Conservation (phyloP, 139 green algal genomes). For the Picochlorum sp. region DNA sequence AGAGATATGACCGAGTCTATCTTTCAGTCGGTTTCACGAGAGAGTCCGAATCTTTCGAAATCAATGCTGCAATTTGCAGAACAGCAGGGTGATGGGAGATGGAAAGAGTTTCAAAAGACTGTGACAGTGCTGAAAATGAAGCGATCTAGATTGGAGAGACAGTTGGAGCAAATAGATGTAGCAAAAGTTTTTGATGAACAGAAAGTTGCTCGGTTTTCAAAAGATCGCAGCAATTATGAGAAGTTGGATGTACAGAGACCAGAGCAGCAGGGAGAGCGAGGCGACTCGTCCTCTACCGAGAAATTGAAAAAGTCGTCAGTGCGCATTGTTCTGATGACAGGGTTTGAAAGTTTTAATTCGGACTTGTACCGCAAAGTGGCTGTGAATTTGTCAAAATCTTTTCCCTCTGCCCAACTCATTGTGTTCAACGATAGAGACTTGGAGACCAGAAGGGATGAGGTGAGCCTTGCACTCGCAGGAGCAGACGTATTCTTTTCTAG, state of each 20-base stretch:
- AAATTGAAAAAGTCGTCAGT: slow-evolving; percentile 15
- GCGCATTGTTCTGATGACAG: slow-evolving; percentile 85
- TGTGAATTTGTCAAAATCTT: slow-evolving; percentile 18
- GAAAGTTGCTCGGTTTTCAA: not conserved
- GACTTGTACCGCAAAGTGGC: slow-evolving; percentile 69
- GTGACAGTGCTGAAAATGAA: slow-evolving; percentile 51
- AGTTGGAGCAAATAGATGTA: no score
- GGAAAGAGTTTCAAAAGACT: slow-evolving; percentile 47
- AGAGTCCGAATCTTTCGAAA: slow-evolving; percentile 7
- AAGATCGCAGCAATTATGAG: not conserved
- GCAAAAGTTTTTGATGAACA: slow-evolving; percentile 5
- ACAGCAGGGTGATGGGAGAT: slow-evolving; percentile 28
- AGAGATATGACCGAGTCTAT: no score
- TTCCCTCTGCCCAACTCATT: slow-evolving; percentile 37
- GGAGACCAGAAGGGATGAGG: slow-evolving; percentile 22
- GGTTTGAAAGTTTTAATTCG: slow-evolving; percentile 97
- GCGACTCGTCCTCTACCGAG: not conserved
- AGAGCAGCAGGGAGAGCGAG: not conserved
- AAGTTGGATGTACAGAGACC: not conserved
- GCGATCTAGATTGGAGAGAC: slow-evolving; percentile 10
- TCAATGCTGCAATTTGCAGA: slow-evolving; percentile 42
- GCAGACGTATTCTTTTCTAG: slow-evolving; percentile 90
- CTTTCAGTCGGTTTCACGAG: not conserved
- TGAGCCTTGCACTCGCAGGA: slow-evolving; percentile 65
- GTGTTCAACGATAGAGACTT: slow-evolving; percentile 95